Evolutionary conservation across 176 grass and related monocot genomes (phyloP).

Genomic region (Eragrostis curvula): DNA sequence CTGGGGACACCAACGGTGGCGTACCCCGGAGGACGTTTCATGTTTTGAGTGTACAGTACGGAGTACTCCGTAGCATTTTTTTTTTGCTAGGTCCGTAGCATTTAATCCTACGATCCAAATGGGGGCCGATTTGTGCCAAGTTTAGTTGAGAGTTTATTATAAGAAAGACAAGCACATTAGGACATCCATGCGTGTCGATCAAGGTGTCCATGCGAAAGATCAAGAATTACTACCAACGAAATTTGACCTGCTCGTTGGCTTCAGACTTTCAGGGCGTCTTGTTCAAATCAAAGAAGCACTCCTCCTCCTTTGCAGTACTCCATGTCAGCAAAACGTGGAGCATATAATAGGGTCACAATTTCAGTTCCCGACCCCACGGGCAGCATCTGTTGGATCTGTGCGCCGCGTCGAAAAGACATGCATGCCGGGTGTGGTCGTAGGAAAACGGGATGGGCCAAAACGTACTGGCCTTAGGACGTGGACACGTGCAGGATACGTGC

Average conservation of each 20-base stretch:
- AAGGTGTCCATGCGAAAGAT: no score
- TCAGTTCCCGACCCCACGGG: not conserved
- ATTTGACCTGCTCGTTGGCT: no score
- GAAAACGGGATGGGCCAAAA: not conserved
- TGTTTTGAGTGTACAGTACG: not conserved
- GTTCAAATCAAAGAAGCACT: no score
- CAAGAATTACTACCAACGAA: no score
- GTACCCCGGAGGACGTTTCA: not conserved
- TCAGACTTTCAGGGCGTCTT: no score
- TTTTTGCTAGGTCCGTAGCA: no score
- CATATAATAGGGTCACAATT: not conserved
- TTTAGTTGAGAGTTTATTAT: not conserved
- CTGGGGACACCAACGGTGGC: not conserved
- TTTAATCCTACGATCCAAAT: no score
- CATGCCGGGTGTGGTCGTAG: not conserved
- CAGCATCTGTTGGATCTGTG: not conserved
- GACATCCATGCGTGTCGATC: not conserved
- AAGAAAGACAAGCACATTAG: not conserved
- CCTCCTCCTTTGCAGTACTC: no score
- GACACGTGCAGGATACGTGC: constrained; percentile 47
- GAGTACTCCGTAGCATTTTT: no score
- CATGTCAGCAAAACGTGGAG: not conserved
- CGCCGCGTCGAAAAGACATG: constrained; percentile 1
- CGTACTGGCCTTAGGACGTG: not conserved
- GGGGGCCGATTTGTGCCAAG: not conserved